A percentile compares a stretch with the other conserved stretches of the same genome.
phyloP scores from a whole-genome alignment of 1,139 yeast species.

The Geotrichum fermentans region DNA sequence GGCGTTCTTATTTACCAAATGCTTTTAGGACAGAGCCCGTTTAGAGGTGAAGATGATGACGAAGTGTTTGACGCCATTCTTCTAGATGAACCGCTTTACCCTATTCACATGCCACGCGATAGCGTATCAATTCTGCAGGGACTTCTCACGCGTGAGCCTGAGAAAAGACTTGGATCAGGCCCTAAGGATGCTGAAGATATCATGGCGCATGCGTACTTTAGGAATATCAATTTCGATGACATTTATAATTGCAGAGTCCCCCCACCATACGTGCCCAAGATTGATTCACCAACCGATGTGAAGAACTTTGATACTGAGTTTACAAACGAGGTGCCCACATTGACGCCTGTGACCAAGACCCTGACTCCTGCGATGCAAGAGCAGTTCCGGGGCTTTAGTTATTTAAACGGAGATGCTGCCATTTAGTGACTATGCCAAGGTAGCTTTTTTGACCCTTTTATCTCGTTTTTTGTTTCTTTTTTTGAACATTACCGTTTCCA shows the following conservation, averaged over 20 bases:
- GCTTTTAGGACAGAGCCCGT: slow-evolving; percentile 94
- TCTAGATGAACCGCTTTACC: slow-evolving; percentile 95
- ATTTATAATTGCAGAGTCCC: slow-evolving; percentile 65
- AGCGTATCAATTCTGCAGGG: slow-evolving; percentile 92
- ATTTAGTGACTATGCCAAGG: too few relatives aligned
- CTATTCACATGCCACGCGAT: slow-evolving; percentile 95
- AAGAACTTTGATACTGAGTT: slow-evolving; percentile 92
- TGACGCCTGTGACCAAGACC: slow-evolving; percentile 89
- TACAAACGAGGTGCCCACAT: slow-evolving; percentile 88
- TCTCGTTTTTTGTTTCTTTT: too few relatives aligned
- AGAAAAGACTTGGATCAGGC: slow-evolving; percentile 76
- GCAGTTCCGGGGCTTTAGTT: slow-evolving; percentile 94
- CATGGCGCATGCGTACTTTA: slow-evolving; percentile 92
- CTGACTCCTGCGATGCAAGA: slow-evolving; percentile 91
- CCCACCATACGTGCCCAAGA: slow-evolving; percentile 66
- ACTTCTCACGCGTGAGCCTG: slow-evolving; percentile 82
- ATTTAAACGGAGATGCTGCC: slow-evolving; percentile 59
- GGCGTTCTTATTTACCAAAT: slow-evolving; percentile 94
- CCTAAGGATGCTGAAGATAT: slow-evolving; percentile 86
- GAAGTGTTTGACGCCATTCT: slow-evolving; percentile 95
- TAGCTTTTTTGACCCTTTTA: too few relatives aligned
- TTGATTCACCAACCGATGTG: slow-evolving; percentile 83
- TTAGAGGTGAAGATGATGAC: slow-evolving; percentile 96
- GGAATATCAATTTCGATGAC: slow-evolving; percentile 85
- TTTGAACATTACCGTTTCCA: too few relatives aligned